A percentile compares a stretch with the other conserved stretches of the same genome.
Evolutionary conservation across 2,329 filamentous ascomycete genomes (phyloP).

Genomic region (Pseudohalonectria lignicola): DNA sequence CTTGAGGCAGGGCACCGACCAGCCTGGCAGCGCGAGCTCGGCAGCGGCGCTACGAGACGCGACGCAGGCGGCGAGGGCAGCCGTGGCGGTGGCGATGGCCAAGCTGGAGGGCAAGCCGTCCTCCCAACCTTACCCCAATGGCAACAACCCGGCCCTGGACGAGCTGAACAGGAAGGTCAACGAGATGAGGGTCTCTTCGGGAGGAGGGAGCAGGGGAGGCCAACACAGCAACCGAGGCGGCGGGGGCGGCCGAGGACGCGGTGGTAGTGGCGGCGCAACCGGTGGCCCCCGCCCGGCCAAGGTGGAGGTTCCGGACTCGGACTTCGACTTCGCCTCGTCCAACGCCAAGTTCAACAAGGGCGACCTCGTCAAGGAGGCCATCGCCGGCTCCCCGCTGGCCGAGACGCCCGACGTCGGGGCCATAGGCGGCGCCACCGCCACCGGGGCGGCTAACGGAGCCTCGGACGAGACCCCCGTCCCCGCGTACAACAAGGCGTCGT

Average conservation of each 20-base stretch:
- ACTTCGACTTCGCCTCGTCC: slow-evolving; percentile 81
- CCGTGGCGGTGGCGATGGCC: slow-evolving; percentile 72
- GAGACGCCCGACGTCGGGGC: slow-evolving; percentile 37
- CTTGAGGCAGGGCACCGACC: no score
- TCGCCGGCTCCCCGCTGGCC: slow-evolving; percentile 60
- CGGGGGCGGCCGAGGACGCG: slow-evolving; percentile 25
- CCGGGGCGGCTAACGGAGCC: slow-evolving; percentile 9
- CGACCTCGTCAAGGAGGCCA: slow-evolving; percentile 79
- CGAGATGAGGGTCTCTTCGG: slow-evolving; percentile 61
- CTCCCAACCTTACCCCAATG: no score
- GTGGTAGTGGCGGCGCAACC: slow-evolving; percentile 33
- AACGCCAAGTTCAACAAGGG: slow-evolving; percentile 87
- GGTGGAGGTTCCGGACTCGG: slow-evolving; percentile 79
- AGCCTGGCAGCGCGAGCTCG: slow-evolving; percentile 19
- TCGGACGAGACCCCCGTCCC: slow-evolving; percentile 10
- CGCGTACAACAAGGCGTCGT: slow-evolving; percentile 77
- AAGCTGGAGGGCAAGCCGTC: slow-evolving; percentile 51
- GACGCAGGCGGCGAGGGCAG: slow-evolving; percentile 63
- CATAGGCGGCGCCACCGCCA: slow-evolving; percentile 13
- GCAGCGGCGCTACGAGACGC: slow-evolving; percentile 48
- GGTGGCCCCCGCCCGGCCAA: slow-evolving; percentile 46
- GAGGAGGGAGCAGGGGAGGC: slow-evolving; percentile 30
- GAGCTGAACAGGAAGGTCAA: slow-evolving; percentile 66
- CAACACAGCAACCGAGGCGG: neutral
- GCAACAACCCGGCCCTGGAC: slow-evolving; percentile 38